Evolutionary conservation across 345 rosid genomes (phyloP).

Genomic region (Carallia brachiata): DNA sequence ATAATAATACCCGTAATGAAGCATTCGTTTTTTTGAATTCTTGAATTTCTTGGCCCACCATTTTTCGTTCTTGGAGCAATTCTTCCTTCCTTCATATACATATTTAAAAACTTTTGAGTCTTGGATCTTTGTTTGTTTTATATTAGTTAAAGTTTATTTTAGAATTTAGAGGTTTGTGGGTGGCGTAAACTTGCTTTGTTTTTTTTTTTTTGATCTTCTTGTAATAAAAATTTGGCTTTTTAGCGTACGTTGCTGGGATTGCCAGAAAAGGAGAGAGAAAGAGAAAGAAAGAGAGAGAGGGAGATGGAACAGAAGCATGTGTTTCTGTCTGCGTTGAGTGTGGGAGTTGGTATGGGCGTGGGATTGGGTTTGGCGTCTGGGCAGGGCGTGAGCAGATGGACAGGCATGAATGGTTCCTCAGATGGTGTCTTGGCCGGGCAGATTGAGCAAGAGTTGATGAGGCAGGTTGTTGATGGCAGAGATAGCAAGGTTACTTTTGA

Average conservation of each 20-base stretch:
- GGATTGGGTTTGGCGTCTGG: conserved; percentile 88
- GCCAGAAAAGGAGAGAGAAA: too few relatives aligned
- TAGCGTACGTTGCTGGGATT: not conserved
- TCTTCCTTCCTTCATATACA: not conserved
- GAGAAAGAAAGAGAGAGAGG: not conserved
- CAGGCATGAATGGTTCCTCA: conserved; percentile 32
- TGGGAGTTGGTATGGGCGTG: conserved; percentile 87
- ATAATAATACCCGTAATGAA: not conserved
- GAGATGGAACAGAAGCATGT: conserved; percentile 80
- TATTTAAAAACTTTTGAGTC: not conserved
- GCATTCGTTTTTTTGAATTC: not conserved
- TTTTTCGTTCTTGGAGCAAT: not conserved
- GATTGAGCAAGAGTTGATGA: conserved; percentile 81
- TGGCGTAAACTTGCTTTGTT: not conserved
- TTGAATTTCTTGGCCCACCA: not conserved
- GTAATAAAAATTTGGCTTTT: not conserved
- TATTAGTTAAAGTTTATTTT: not conserved
- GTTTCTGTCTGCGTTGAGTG: conserved; percentile 71
- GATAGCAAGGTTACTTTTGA: conserved; percentile 62
- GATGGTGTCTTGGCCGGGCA: conserved; percentile 58
- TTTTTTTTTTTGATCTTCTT: not conserved
- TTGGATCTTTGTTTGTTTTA: not conserved
- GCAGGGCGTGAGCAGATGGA: conserved; percentile 59
- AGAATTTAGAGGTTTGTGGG: not conserved
- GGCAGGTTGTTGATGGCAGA: conserved; percentile 67